Evolutionary conservation across 2,329 filamentous ascomycete genomes (phyloP).

Genomic region (Neocucurbitaria cava): DNA sequence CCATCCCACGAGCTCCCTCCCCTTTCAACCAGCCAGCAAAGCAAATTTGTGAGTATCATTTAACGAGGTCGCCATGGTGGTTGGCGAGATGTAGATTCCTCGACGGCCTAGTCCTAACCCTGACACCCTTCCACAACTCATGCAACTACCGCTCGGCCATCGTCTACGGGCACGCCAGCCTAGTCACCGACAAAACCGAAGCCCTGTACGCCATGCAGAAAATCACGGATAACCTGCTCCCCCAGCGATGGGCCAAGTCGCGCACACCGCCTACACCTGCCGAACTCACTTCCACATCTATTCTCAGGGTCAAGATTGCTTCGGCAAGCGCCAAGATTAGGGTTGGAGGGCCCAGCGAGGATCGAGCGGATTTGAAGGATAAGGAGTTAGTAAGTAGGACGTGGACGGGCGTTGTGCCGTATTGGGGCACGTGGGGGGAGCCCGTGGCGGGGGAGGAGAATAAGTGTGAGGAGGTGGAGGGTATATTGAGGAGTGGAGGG

Average conservation of each 20-base stretch:
- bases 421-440: constrained; percentile 43
- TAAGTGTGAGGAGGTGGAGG: constrained; percentile 61
- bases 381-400: constrained; percentile 23
- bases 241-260: constrained; percentile 38
- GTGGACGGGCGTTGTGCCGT: constrained; percentile 48
- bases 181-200: constrained; percentile 32
- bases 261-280: constrained; percentile 38
- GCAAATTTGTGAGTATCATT: too few relatives aligned
- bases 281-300: constrained; percentile 38
- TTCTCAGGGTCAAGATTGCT: constrained; percentile 36
- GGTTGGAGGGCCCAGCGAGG: constrained; percentile 43
- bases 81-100: constrained; percentile 30
- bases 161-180: constrained; percentile 36
- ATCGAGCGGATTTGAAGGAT: constrained; percentile 41
- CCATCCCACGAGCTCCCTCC: neutral
- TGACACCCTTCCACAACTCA: constrained; percentile 46
- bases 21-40: too few relatives aligned
- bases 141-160: constrained; percentile 47
- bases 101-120: constrained; percentile 44
- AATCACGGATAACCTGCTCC: constrained; percentile 45
- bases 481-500: constrained; percentile 61
- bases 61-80: too few relatives aligned
- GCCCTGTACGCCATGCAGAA: constrained; percentile 37
- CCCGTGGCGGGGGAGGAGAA: constrained; percentile 48
- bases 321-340: constrained; percentile 44